Evolutionary conservation across 257 asterid genomes (phyloP), one percentile per base, ranked within the genome.

Genomic region (Cordia subcordata): DNA sequence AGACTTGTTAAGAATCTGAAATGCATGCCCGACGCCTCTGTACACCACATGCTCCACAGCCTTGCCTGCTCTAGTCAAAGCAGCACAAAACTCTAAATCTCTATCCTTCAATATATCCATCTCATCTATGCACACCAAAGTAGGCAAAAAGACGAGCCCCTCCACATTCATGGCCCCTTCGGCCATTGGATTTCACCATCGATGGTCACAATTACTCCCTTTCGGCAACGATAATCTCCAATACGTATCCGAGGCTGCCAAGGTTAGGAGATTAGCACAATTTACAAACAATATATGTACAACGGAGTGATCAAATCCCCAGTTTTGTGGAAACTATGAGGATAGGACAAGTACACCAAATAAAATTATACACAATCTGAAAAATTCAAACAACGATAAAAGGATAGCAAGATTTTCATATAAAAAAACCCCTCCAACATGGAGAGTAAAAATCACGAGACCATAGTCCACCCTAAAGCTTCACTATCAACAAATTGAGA

Each of bases 21-120:
- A 90, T 61, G 93, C 95, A 78, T 90, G 97, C 6, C 96, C 96
- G 17, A 90, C 97, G 14, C 90, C 93, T 75, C 78, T 77, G 57
- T 57, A 64, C 81, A 82, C 62, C 61, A 78, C 74, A 73, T 67
- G 66, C 64, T 83, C 93, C 51, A 81, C 83, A 58, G 63, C 79
- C 64, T 68, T 66, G 4, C 85, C 85, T 18, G 57, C 74, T 15
- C 76, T 70, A 27, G 17, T 64, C 75, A 86, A 55, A 13, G 72
- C 75, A 12, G 32, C 65, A 56, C 88, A 79, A 32, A 81, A 78
- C 72, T 85, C 96, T 85, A 87, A 45, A 55, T 80, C 85, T 72
- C 96, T 72, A n/a, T 91, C 96, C 59, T 67, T 85, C 80, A 91
- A 50, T 46, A 91, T 85, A 61, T 91, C 98, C 86, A 78, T 66